Evolutionary conservation across 202 grass and related monocot genomes (phyloP).

Genomic region (Schoenoplectus triqueter): DNA sequence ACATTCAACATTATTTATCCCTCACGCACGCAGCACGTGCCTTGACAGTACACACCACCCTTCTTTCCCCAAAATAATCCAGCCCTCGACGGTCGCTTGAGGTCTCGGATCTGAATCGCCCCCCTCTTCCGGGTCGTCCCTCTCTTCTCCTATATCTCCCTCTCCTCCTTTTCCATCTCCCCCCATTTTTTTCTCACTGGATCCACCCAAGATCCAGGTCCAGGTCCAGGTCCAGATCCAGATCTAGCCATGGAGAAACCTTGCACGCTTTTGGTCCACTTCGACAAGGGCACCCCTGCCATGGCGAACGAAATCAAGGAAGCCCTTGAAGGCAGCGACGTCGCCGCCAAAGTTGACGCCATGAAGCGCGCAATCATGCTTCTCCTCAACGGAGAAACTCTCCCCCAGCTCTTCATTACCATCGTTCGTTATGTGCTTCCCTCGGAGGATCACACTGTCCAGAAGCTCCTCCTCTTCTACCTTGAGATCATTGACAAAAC

Average conservation of each 20-base stretch:
- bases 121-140: not conserved
- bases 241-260: conserved; percentile 68
- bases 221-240: conserved; percentile 12
- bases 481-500: conserved; percentile 72
- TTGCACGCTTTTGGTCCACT: conserved; percentile 68
- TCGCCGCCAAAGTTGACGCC: conserved; percentile 55
- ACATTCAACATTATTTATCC: not conserved
- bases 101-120: conserved; percentile 37
- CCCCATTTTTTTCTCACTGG: not conserved
- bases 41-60: no score
- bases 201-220: not conserved
- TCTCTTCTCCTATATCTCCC: conserved; percentile 30
- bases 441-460: conserved; percentile 70
- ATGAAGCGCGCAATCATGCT: conserved; percentile 77
- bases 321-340: conserved; percentile 60
- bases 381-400: conserved; percentile 62
- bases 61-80: conserved; percentile 19
- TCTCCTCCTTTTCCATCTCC: not conserved
- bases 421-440: conserved; percentile 74
- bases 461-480: conserved; percentile 81
- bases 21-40: conserved; percentile 10
- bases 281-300: conserved; percentile 70
- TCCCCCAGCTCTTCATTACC: conserved; percentile 75
- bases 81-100: conserved; percentile 26
- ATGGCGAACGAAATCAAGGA: conserved; percentile 78